Percentiles rank a stretch among this genome's conserved stretches.
Evolutionary conservation across 495 filamentous ascomycete genomes (phyloP).

Genomic region (Elaphomyces granulatus): DNA sequence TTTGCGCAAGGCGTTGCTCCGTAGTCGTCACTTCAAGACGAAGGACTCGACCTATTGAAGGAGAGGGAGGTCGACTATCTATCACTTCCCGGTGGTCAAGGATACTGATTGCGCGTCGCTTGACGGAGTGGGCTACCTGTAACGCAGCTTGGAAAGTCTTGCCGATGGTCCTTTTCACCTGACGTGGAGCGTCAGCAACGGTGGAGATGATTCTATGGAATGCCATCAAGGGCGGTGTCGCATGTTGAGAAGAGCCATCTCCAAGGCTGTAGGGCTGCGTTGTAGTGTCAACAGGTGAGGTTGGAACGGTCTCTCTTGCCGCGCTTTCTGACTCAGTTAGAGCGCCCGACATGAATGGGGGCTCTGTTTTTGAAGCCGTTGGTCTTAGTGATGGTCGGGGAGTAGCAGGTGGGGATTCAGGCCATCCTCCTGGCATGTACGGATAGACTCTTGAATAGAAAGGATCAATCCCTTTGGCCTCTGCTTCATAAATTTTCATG

Average conservation of each 20-base stretch:
- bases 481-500: not conserved
- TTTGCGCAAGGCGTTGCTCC: not conserved
- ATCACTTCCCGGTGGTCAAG: not conserved
- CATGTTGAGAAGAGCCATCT: too few species aligned
- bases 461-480: not conserved
- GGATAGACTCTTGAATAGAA: not conserved
- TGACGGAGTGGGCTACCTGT: constrained; percentile 2
- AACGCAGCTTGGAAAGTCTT: constrained; percentile 5
- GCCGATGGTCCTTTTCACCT: constrained; percentile 3
- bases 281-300: not conserved
- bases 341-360: too few species aligned
- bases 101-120: constrained; percentile 2
- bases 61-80: not conserved
- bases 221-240: constrained; percentile 5
- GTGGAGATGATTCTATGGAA: not conserved
- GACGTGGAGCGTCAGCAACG: not conserved
- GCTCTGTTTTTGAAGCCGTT: too few species aligned
- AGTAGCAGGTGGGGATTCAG: not conserved
- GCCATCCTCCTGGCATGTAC: constrained; percentile 9
- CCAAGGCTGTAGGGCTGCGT: not conserved
- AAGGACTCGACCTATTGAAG: not conserved
- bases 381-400: not conserved
- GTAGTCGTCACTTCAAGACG: not conserved
- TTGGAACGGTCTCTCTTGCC: not conserved
- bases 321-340: too few species aligned